Conservation (phyloP, 2,329 filamentous ascomycete genomes). For the Fusarium burgessii region DNA sequence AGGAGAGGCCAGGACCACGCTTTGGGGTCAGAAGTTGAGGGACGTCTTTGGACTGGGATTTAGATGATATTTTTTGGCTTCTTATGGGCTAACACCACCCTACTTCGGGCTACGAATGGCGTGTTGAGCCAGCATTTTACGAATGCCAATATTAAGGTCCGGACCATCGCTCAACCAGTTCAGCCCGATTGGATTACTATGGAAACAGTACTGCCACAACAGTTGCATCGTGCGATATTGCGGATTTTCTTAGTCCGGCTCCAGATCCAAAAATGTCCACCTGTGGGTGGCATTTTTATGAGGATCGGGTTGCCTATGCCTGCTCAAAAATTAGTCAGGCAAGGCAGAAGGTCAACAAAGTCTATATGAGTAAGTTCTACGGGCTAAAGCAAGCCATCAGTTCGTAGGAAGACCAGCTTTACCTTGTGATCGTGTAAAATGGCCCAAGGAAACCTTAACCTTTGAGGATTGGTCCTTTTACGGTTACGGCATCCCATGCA, state of each 20-base stretch:
- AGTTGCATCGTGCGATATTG: no score
- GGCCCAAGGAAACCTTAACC: constrained; percentile 8
- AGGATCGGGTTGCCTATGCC: constrained; percentile 3
- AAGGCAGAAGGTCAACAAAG: constrained; percentile 6
- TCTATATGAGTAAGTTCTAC: constrained; percentile 21
- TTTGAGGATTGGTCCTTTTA: constrained; percentile 42
- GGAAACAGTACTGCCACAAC: no score
- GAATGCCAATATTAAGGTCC: no score
- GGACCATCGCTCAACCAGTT: no score
- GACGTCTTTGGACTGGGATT: no score
- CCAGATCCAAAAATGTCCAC: background rate
- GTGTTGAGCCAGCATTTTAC: no score
- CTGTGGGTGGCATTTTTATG: background rate
- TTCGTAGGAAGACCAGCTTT: constrained; percentile 7
- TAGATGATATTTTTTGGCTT: no score
- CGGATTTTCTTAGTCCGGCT: background rate
- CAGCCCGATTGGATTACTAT: no score
- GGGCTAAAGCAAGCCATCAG: constrained; percentile 26
- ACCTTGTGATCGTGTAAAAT: constrained; percentile 22
- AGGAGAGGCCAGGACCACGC: no score
- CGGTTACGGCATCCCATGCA: background rate
- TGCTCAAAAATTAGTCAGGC: constrained; percentile 3
- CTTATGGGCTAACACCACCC: no score
- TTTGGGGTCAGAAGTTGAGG: no score
- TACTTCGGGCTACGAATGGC: no score